Evolutionary conservation across 2,329 filamentous ascomycete genomes (phyloP).

Genomic region (Eurotiales sp.): DNA sequence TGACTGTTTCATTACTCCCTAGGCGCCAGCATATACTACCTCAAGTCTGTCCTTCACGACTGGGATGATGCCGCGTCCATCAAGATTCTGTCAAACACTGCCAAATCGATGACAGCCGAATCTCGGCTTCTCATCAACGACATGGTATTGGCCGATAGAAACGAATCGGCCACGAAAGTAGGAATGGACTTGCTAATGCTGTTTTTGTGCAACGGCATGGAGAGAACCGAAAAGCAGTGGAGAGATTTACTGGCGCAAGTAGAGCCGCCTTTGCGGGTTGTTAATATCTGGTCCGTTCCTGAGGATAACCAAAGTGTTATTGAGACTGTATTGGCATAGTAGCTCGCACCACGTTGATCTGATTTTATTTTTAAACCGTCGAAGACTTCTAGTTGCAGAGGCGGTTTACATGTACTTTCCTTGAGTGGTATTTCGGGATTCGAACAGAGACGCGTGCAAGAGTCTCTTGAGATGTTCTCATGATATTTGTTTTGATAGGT

Average conservation of each 20-base stretch:
- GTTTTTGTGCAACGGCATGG: background rate
- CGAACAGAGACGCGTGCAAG: too few species aligned
- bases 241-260: conserved; percentile 1
- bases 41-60: conserved; percentile 33
- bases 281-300: conserved; percentile 18
- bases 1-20: background rate
- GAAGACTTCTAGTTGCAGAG: too few species aligned
- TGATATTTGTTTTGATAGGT: too few species aligned
- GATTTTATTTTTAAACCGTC: too few species aligned
- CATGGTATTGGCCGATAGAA: conserved; percentile 22
- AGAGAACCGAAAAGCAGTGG: conserved; percentile 4
- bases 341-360: too few species aligned
- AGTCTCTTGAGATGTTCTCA: too few species aligned
- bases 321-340: too few species aligned
- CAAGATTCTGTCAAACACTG: conserved; percentile 28
- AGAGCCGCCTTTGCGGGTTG: conserved; percentile 22
- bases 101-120: conserved; percentile 22
- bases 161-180: conserved; percentile 36
- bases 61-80: conserved; percentile 29
- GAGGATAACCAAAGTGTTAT: conserved; percentile 9
- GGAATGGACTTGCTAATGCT: conserved; percentile 9
- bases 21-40: conserved; percentile 35
- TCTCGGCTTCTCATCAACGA: conserved; percentile 28
- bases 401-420: too few species aligned
- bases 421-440: too few species aligned